Conservation (phyloP, 306 rosid species). For the Dalbergia oliveri region DNA sequence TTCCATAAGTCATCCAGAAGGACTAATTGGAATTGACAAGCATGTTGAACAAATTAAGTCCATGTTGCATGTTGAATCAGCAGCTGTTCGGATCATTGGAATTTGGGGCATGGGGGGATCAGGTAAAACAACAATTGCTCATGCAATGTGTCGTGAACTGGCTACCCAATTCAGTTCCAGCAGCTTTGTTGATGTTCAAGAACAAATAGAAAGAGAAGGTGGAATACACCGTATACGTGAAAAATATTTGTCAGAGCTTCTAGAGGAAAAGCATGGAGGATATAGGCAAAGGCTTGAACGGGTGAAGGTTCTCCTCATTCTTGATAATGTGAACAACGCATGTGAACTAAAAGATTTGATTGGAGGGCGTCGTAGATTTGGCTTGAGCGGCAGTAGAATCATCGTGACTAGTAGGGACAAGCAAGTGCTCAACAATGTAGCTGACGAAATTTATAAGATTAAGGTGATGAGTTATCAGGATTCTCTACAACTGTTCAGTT, state of each 20-base stretch:
- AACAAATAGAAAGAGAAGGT: not conserved
- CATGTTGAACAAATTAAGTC: not conserved
- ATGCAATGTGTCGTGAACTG: not conserved
- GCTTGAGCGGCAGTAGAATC: slow-evolving; percentile 5
- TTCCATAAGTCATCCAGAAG: not conserved
- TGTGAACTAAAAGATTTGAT: not conserved
- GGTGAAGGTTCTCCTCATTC: slow-evolving; percentile 32
- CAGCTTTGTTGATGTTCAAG: not conserved
- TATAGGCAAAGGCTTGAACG: not conserved
- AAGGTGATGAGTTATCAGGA: not conserved
- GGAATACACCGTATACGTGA: not conserved
- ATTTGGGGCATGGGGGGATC: slow-evolving; percentile 43
- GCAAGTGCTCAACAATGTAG: slow-evolving; percentile 12
- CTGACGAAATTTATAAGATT: slow-evolving; percentile 8
- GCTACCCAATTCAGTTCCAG: not conserved
- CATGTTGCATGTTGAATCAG: not conserved
- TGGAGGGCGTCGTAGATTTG: not conserved
- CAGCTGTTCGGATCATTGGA: slow-evolving; percentile 31
- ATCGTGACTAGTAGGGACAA: slow-evolving; percentile 37
- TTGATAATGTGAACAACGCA: not conserved
- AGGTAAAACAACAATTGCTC: slow-evolving; percentile 32
- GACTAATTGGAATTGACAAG: not conserved
- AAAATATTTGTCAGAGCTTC: not conserved
- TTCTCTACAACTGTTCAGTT: not conserved
- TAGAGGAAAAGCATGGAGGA: not conserved